Evolutionary conservation across 2,329 filamentous ascomycete genomes (phyloP).

Genomic region (Ciborinia camelliae): DNA sequence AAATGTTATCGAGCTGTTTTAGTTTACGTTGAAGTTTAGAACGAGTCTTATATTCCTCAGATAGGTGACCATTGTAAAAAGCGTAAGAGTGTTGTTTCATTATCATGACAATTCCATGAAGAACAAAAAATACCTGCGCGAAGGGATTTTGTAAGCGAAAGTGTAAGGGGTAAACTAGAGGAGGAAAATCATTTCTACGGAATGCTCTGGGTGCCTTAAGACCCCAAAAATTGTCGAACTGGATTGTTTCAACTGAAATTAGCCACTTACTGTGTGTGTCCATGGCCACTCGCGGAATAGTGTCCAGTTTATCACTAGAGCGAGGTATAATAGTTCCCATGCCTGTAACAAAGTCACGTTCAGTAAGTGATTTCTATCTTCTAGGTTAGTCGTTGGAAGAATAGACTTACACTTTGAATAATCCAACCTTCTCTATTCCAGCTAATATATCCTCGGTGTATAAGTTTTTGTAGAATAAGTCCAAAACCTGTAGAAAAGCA

Average conservation of each 20-base stretch:
- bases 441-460: slow-evolving; percentile 56
- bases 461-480: slow-evolving; percentile 60
- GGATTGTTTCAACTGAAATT: background rate
- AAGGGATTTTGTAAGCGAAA: slow-evolving; percentile 6
- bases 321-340: slow-evolving; percentile 67
- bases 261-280: slow-evolving; percentile 63
- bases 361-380: background rate
- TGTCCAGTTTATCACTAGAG: slow-evolving; percentile 60
- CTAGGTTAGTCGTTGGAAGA: background rate
- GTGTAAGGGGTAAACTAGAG: background rate
- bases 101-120: slow-evolving; percentile 71
- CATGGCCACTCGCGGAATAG: slow-evolving; percentile 74
- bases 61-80: slow-evolving; percentile 66
- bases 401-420: slow-evolving; percentile 58
- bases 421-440: slow-evolving; percentile 72
- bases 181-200: background rate
- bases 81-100: slow-evolving; percentile 73
- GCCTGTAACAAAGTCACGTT: slow-evolving; percentile 41
- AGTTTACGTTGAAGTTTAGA: slow-evolving; percentile 47
- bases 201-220: background rate
- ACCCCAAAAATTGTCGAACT: background rate
- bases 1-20: slow-evolving; percentile 54
- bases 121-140: slow-evolving; percentile 55
- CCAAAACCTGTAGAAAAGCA: slow-evolving; percentile 63
- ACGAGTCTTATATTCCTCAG: slow-evolving; percentile 53